Evolutionary conservation across 176 grass and related monocot species (phyloP).

Genomic region (Musa beccarii): DNA sequence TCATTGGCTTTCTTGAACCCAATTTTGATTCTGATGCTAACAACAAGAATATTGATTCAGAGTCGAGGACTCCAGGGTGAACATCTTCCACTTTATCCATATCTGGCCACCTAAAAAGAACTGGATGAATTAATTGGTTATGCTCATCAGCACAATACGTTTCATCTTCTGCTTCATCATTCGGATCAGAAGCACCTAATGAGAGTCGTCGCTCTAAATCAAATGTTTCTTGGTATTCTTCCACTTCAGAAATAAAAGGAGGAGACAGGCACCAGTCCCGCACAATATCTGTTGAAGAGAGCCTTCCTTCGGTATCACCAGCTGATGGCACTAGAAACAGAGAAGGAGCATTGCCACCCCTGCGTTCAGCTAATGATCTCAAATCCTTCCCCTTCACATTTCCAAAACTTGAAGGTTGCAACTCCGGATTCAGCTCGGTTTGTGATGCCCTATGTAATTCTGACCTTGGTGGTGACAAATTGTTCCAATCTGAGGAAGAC

Average conservation of each 20-base stretch:
- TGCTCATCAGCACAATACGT: neutral
- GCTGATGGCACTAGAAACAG: slow-evolving; percentile 17
- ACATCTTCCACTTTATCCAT: slow-evolving; percentile 36
- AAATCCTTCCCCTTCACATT: slow-evolving; percentile 11
- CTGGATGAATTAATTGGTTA: slow-evolving; percentile 29
- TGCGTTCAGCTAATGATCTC: slow-evolving; percentile 34
- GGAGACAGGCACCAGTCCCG: slow-evolving; percentile 40
- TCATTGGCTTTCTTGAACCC: slow-evolving; percentile 13
- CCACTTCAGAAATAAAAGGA: slow-evolving; percentile 39
- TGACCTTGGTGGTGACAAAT: slow-evolving; percentile 24
- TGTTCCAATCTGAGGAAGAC: slow-evolving; percentile 39
- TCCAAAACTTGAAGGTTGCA: slow-evolving; percentile 14
- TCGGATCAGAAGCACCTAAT: slow-evolving; percentile 20
- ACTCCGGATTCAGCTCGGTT: neutral
- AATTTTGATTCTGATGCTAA: slow-evolving; percentile 29
- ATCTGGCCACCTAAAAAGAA: slow-evolving; percentile 36
- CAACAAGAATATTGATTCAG: slow-evolving; percentile 35
- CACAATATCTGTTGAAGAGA: slow-evolving; percentile 6
- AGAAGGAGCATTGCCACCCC: slow-evolving; percentile 26
- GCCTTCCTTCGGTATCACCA: slow-evolving; percentile 11
- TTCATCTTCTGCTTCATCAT: slow-evolving; percentile 17
- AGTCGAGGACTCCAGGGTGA: slow-evolving; percentile 33
- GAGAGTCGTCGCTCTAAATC: slow-evolving; percentile 28
- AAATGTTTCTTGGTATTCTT: slow-evolving; percentile 29
- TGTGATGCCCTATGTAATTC: slow-evolving; percentile 20